These are phyloP conservation scores for Glycine tomentella DNA, from an alignment of 306 rosid genomes.

Conservation along the genomic window DNA sequence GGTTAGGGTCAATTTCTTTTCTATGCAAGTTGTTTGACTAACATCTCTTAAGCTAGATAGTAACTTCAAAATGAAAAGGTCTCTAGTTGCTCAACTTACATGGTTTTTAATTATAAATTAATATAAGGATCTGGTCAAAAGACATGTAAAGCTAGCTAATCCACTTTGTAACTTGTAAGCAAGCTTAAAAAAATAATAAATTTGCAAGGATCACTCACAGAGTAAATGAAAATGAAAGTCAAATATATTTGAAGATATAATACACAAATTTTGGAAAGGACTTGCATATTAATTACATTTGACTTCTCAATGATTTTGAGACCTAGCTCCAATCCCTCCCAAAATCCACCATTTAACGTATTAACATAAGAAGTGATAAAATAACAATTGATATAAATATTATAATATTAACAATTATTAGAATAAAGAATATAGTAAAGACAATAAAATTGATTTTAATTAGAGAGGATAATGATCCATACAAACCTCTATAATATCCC, in stretches of 20 bases:
- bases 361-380: no score
- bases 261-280: neutral
- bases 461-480: neutral
- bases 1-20: neutral
- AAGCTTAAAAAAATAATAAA: neutral
- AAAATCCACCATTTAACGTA: neutral
- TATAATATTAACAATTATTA: no score
- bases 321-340: neutral
- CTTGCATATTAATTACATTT: neutral
- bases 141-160: neutral
- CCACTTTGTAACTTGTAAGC: neutral
- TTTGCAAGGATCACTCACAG: neutral
- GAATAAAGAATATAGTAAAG: neutral
- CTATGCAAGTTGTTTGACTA: neutral
- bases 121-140: neutral
- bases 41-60: neutral
- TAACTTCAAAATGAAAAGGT: neutral
- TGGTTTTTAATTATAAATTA: neutral
- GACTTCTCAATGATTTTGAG: neutral
- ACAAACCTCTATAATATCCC: conserved; percentile 70
- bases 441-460: neutral
- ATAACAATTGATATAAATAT: no score
- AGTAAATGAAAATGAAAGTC: neutral
- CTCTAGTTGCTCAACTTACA: neutral
- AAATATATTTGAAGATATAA: neutral